Percentiles rank a stretch among this genome's conserved stretches.
Conservation (phyloP, 2,329 filamentous ascomycete species). For the Aspergillus felis region DNA sequence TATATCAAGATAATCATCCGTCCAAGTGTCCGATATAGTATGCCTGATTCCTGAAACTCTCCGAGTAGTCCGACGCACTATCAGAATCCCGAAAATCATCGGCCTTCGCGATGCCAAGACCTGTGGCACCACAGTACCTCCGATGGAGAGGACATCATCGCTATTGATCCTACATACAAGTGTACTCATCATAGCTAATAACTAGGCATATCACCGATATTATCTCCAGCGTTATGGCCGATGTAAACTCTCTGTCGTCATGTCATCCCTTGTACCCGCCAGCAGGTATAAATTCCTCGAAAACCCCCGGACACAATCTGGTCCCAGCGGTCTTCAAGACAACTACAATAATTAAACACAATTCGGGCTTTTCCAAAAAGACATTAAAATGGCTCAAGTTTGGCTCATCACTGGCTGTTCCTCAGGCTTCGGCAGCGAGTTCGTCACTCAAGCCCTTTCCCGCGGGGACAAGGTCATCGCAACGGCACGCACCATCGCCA, state of each 20-base stretch:
- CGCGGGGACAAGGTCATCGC: conserved; percentile 35
- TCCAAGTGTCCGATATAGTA: background rate
- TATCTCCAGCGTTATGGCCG: background rate
- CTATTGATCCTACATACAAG: background rate
- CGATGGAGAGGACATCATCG: background rate
- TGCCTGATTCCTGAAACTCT: background rate
- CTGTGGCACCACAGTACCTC: background rate
- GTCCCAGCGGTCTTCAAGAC: background rate
- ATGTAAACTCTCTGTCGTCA: background rate
- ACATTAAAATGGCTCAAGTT: conserved; percentile 15
- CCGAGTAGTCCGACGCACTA: no score
- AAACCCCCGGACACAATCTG: background rate
- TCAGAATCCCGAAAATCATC: conserved; percentile 2
- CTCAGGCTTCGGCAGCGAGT: conserved; percentile 30
- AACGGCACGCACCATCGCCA: conserved; percentile 27
- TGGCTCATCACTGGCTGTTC: conserved; percentile 37
- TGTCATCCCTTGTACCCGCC: background rate
- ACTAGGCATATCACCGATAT: background rate
- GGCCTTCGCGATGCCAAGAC: background rate
- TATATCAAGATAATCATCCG: background rate
- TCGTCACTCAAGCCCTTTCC: conserved; percentile 21
- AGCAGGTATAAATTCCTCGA: background rate
- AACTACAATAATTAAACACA: background rate
- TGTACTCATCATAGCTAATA: background rate
- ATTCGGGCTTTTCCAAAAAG: background rate